Evolutionary conservation across 768 basidiomycete species (phyloP), one percentile per base, ranked within the genome.

Genomic region (Boletus subparvulus): DNA sequence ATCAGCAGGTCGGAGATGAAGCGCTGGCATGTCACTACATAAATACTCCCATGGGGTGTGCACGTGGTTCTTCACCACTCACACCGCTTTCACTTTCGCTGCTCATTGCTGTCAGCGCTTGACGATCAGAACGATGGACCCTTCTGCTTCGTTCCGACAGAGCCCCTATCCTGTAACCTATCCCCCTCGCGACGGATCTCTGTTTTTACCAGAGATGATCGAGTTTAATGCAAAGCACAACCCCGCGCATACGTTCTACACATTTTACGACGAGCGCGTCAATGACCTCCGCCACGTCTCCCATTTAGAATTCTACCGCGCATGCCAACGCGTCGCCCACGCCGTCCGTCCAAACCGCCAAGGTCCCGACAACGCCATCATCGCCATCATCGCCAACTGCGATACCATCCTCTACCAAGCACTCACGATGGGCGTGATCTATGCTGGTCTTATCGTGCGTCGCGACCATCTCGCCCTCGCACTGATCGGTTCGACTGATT

Each of bases 361-460:
- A 67, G 74, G 55, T 1, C 56, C 60, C 2, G 69, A 75, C n/a
- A 71, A 69, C 11, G 65, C 65, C 21, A 66, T 78, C 4, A 55
- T 80, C 6, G 76, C 73, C 0, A 60, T 80, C 8, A 65, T 79
- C 11, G 73, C 73, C 4, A 66, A 72, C 12, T 65, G 74, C 0
- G 79, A 80, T 41, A 69, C 69, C 10, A 54, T 82, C 5, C 65
- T 78, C 26, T 81, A 80, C 51, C 77, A 80, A 7, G 70, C 79
- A 0, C 54, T 79, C 7, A 61, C 73, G 7, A 55, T 75, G 10
- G 80, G 80, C 0, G 42, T 58, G 1, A 73, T 47, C 1, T 54
- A 37, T 54, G 39, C 53, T 2, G 53, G 53, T 1, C 32, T 24
- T 21, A 19, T 47, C 6, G 53, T 53, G 12, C 32, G 46, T 54